These are phyloP conservation scores for Neofusicoccum laricinum DNA, from an alignment of 2,329 filamentous ascomycete genomes.

Conservation along the genomic window DNA sequence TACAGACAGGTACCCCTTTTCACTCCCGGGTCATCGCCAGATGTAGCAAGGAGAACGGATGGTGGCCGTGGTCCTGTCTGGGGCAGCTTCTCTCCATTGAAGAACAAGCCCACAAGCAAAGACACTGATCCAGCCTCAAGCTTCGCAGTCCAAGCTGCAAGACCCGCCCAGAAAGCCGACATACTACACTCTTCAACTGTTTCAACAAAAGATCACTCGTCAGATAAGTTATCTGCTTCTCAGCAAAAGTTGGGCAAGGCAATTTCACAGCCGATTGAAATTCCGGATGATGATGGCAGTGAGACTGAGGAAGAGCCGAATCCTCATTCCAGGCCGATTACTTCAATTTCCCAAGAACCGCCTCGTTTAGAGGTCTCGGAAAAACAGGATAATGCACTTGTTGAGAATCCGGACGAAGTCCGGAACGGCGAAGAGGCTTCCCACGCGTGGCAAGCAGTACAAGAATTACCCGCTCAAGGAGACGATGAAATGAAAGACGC, in stretches of 20 bases:
- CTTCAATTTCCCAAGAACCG: not conserved
- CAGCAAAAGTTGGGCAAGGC: not conserved
- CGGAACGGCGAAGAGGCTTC: too few species aligned
- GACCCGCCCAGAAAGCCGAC: not conserved
- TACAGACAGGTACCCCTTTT: not conserved
- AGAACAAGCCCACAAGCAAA: not conserved
- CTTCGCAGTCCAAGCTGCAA: not conserved
- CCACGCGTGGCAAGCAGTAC: not conserved
- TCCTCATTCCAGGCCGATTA: too few species aligned
- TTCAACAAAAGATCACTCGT: not conserved
- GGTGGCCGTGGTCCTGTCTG: not conserved
- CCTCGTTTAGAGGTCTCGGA: not conserved
- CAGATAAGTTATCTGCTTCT: not conserved
- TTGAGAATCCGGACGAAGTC: too few species aligned
- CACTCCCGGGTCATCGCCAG: not conserved
- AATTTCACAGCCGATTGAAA: not conserved
- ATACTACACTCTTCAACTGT: not conserved
- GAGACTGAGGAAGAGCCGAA: constrained; percentile 1
- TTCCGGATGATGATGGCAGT: not conserved
- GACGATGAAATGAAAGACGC: not conserved
- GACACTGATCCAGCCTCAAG: not conserved
- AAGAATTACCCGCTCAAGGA: not conserved
- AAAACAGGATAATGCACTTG: not conserved
- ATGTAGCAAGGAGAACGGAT: not conserved
- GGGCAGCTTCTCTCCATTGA: not conserved